Percentiles rank a stretch among this genome's conserved stretches.
Evolutionary conservation across 2,329 filamentous ascomycete species (phyloP).

Genomic region (Aspergillus spinulosporus): DNA sequence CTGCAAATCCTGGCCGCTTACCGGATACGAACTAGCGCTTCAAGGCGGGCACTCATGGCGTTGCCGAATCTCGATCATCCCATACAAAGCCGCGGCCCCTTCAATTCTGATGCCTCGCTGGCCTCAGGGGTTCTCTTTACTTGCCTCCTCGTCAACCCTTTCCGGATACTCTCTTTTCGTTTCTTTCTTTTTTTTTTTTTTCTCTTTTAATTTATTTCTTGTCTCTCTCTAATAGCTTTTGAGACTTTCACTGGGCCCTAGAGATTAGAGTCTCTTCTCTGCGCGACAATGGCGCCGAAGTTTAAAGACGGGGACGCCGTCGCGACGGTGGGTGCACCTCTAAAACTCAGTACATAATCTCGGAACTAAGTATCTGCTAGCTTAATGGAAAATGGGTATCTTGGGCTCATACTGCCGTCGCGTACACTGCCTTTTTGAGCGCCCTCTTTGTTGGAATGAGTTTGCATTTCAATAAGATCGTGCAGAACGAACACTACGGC

Average conservation of each 20-base stretch:
- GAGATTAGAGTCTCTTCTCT: slow-evolving; percentile 21
- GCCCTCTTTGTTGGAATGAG: slow-evolving; percentile 77
- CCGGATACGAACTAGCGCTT: slow-evolving; percentile 22
- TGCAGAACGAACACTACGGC: slow-evolving; percentile 93
- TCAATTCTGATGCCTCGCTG: slow-evolving; percentile 25
- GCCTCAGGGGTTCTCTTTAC: slow-evolving; percentile 31
- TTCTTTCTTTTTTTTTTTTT: slow-evolving; percentile 24
- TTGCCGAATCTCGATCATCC: slow-evolving; percentile 21
- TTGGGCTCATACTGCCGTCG: slow-evolving; percentile 79
- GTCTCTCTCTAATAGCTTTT: slow-evolving; percentile 25
- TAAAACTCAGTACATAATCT: background rate
- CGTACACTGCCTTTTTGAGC: slow-evolving; percentile 81
- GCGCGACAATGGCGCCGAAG: slow-evolving; percentile 58
- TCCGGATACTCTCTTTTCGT: slow-evolving; percentile 20
- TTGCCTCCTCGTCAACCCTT: slow-evolving; percentile 21
- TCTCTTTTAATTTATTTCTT: slow-evolving; percentile 26
- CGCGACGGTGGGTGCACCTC: slow-evolving; percentile 52
- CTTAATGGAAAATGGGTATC: slow-evolving; percentile 89
- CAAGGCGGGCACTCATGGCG: slow-evolving; percentile 13
- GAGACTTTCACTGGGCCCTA: slow-evolving; percentile 20
- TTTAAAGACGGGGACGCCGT: slow-evolving; percentile 64
- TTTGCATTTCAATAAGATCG: slow-evolving; percentile 95
- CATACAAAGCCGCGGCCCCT: background rate
- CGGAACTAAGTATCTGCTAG: slow-evolving; percentile 40
- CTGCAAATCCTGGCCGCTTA: slow-evolving; percentile 20